phyloP scores from a whole-genome alignment of 2,329 filamentous ascomycete genomes.

The Pseudogymnoascus sp. region DNA sequence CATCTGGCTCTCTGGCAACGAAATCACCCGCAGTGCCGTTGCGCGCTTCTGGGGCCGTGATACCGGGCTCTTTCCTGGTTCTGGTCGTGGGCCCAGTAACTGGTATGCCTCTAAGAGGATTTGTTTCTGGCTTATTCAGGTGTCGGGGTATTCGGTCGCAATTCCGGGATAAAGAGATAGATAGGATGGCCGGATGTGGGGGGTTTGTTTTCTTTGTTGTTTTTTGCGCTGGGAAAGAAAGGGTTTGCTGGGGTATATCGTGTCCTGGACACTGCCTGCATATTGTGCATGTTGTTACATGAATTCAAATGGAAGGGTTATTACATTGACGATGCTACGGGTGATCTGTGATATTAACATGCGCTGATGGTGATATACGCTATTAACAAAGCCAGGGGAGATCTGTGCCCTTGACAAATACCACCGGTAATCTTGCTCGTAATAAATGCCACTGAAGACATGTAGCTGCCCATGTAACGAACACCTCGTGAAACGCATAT shows the following conservation, averaged over 20 bases:
- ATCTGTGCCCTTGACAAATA: neutral
- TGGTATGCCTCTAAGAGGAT: neutral
- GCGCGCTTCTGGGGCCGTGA: neutral
- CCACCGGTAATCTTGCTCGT: neutral
- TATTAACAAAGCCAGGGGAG: neutral
- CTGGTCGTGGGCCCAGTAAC: too few relatives aligned
- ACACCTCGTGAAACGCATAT: neutral
- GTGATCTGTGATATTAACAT: neutral
- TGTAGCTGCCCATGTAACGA: neutral
- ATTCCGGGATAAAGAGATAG: neutral
- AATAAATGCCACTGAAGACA: neutral
- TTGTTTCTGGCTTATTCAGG: neutral
- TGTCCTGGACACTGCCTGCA: neutral
- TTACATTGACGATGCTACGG: neutral
- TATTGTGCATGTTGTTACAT: neutral
- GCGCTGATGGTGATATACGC: neutral
- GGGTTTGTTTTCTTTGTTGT: neutral
- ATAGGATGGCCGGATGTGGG: neutral
- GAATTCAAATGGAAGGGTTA: constrained; percentile 2
- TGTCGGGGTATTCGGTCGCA: neutral
- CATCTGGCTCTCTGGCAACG: neutral
- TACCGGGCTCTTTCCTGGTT: neutral
- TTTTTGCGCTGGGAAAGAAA: neutral
- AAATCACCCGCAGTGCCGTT: neutral
- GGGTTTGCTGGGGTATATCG: neutral